Evolutionary conservation across 768 basidiomycete genomes (phyloP).

Genomic region (Scleroderma citrinum): DNA sequence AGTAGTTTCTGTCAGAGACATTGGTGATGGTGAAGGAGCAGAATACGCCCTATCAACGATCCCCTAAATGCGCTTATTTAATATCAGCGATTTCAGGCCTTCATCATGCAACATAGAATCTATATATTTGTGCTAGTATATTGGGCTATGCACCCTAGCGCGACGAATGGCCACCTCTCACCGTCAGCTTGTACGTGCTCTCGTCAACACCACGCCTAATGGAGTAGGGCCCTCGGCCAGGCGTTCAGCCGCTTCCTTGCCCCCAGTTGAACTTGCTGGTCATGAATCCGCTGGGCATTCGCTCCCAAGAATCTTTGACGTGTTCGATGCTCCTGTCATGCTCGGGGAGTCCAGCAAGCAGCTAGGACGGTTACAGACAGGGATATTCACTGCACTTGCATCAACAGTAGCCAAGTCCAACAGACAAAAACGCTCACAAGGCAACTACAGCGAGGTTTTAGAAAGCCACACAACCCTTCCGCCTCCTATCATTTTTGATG

Average conservation of each 20-base stretch:
- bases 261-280: slow-evolving; percentile 5
- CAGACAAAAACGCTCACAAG: slow-evolving; percentile 3
- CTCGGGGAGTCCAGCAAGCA: slow-evolving; percentile 32
- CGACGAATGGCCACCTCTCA: slow-evolving; percentile 13
- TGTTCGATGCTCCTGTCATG: slow-evolving; percentile 43
- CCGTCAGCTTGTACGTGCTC: slow-evolving; percentile 5
- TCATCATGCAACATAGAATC: not conserved
- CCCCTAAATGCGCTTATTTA: not conserved
- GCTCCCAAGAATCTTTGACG: slow-evolving; percentile 39
- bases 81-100: not conserved
- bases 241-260: slow-evolving; percentile 10
- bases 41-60: not conserved
- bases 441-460: slow-evolving; percentile 3
- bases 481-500: slow-evolving; percentile 42
- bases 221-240: slow-evolving; percentile 8
- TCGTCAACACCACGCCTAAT: slow-evolving; percentile 6
- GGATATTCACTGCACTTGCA: slow-evolving; percentile 1
- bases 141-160: not conserved
- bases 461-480: slow-evolving; percentile 32
- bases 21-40: too few species aligned
- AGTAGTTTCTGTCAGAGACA: not conserved
- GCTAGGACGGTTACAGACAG: slow-evolving; percentile 12
- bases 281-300: slow-evolving; percentile 7
- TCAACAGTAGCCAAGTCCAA: slow-evolving; percentile 7
- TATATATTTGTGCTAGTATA: not conserved